A percentile compares a stretch with the other conserved stretches of the same genome.
Conservation (phyloP, 2,329 filamentous ascomycete genomes). For the Ceratocystis smalleyi region DNA sequence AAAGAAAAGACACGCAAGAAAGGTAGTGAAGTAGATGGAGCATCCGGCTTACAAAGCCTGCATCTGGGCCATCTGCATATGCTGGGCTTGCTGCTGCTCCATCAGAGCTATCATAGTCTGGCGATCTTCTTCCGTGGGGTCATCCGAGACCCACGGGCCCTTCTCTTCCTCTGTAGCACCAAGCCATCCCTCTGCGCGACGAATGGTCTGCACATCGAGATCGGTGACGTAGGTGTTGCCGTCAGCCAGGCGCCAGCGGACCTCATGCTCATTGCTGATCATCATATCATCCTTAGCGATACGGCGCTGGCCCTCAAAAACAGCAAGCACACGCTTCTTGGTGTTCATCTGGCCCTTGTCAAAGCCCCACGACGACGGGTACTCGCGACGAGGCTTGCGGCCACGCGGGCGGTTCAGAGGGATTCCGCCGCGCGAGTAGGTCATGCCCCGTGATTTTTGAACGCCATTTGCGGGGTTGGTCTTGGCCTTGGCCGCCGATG, state of each 20-base stretch:
- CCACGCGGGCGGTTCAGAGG: constrained; percentile 44
- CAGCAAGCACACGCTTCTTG: constrained; percentile 90
- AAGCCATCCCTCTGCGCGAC: constrained; percentile 72
- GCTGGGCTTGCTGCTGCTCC: neutral
- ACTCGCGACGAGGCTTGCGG: constrained; percentile 84
- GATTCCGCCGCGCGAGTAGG: constrained; percentile 61
- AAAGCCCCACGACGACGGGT: constrained; percentile 87
- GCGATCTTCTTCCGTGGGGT: constrained; percentile 47
- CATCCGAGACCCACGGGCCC: constrained; percentile 65
- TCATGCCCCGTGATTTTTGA: constrained; percentile 57
- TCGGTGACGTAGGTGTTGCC: constrained; percentile 77
- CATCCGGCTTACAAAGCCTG: neutral
- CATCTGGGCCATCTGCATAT: constrained; percentile 1
- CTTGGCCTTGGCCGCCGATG: constrained; percentile 37
- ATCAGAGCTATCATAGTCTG: constrained; percentile 32
- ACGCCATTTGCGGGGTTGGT: constrained; percentile 40
- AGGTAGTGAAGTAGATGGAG: neutral
- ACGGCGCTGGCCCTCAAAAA: constrained; percentile 75
- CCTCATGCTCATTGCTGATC: constrained; percentile 87
- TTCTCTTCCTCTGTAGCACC: constrained; percentile 72
- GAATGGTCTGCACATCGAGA: constrained; percentile 77
- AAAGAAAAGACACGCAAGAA: constrained; percentile 3
- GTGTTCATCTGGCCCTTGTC: constrained; percentile 89
- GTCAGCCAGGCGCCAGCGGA: constrained; percentile 65
- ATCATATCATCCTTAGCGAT: constrained; percentile 99